Conservation (phyloP, 805 yeast genomes). For the Candida nanaspora region DNA sequence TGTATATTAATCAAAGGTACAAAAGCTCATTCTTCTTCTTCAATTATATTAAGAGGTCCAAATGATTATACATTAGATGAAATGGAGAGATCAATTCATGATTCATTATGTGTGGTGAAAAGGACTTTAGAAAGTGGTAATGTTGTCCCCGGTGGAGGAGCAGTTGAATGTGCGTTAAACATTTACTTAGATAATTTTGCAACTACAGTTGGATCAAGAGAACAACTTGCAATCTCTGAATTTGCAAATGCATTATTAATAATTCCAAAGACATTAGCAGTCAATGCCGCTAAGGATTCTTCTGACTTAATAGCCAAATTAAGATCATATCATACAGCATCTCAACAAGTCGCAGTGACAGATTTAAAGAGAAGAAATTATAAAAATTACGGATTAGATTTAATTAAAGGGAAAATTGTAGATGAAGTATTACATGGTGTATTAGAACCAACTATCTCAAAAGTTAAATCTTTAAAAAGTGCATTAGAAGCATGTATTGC, state of each 20-base stretch:
- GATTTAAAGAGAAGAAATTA: slow-evolving; percentile 81
- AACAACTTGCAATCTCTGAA: slow-evolving; percentile 96
- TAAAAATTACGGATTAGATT: slow-evolving; percentile 87
- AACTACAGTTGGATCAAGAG: slow-evolving; percentile 94
- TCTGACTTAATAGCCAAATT: slow-evolving; percentile 91
- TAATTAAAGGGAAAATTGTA: slow-evolving; percentile 84
- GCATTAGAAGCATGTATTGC: slow-evolving; percentile 98
- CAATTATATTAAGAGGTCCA: slow-evolving; percentile 91
- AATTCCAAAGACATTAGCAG: slow-evolving; percentile 95
- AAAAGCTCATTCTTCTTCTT: slow-evolving; percentile 82
- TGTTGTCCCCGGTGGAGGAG: slow-evolving; percentile 99
- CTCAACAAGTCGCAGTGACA: slow-evolving; percentile 79
- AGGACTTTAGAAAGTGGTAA: slow-evolving; percentile 90
- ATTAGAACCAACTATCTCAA: slow-evolving; percentile 90
- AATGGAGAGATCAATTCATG: slow-evolving; percentile 97
- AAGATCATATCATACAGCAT: slow-evolving; percentile 93
- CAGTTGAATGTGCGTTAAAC: slow-evolving; percentile 95
- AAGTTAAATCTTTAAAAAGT: slow-evolving; percentile 85
- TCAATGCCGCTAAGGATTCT: slow-evolving; percentile 96
- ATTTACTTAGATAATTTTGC: slow-evolving; percentile 95
- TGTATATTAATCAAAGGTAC: slow-evolving; percentile 90
- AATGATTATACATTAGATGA: slow-evolving; percentile 94
- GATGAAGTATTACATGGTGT: slow-evolving; percentile 84
- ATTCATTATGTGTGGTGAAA: slow-evolving; percentile 89
- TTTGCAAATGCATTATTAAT: slow-evolving; percentile 85